These are phyloP conservation scores for Mucor plumbeus DNA, from an alignment of 371 early-diverging fungal species.

Conservation along the genomic window DNA sequence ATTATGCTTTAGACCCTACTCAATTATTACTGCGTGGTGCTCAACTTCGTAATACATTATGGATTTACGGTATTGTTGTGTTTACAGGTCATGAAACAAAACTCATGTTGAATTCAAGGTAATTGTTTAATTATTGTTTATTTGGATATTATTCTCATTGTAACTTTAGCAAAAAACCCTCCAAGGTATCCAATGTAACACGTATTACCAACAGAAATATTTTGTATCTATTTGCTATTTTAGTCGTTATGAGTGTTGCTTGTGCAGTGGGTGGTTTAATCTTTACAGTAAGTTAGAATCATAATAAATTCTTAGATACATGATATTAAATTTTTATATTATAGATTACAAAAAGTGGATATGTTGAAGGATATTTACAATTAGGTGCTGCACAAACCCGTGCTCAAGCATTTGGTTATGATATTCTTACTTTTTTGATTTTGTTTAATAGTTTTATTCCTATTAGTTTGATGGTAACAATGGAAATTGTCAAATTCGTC, in stretches of 20 bases:
- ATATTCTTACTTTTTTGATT: slow-evolving; percentile 88
- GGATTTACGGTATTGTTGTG: slow-evolving; percentile 86
- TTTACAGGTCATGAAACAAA: slow-evolving; percentile 94
- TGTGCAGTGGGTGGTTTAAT: slow-evolving; percentile 82
- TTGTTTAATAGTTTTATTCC: slow-evolving; percentile 92
- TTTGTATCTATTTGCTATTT: slow-evolving; percentile 86
- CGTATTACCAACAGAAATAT: slow-evolving; percentile 93
- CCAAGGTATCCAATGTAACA: slow-evolving; percentile 70
- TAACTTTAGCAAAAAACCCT: slow-evolving; percentile 51
- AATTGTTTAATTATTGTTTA: not conserved
- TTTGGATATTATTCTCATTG: not conserved
- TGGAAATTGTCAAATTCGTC: slow-evolving; percentile 90
- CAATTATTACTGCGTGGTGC: slow-evolving; percentile 87
- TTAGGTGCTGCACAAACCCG: slow-evolving; percentile 19
- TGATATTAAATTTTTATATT: not conserved
- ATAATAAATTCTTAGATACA: not conserved
- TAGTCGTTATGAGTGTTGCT: slow-evolving; percentile 82
- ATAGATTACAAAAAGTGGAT: slow-evolving; percentile 42
- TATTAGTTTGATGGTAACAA: slow-evolving; percentile 90
- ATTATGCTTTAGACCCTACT: slow-evolving; percentile 78
- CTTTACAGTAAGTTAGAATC: slow-evolving; percentile 42
- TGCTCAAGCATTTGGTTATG: slow-evolving; percentile 64
- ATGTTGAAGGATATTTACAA: slow-evolving; percentile 47
- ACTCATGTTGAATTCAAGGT: slow-evolving; percentile 85
- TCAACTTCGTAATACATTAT: slow-evolving; percentile 80